Conservation (phyloP, 2,329 filamentous ascomycete species). For the Ophiognomonia clavigignenti-juglandacearum region DNA sequence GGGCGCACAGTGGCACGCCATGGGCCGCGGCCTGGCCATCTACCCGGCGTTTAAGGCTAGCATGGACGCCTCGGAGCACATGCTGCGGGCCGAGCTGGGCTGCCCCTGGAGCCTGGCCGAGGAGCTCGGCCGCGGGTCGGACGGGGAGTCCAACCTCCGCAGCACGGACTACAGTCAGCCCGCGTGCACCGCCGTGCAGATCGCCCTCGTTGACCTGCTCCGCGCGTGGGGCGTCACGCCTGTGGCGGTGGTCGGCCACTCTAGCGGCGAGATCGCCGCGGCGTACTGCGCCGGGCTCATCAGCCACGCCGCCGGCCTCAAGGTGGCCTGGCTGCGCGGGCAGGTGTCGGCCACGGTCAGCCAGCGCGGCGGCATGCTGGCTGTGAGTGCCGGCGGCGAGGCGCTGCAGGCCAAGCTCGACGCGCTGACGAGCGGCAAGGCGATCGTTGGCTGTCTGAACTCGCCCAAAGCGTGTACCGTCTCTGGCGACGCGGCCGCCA, state of each 20-base stretch:
- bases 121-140: background rate
- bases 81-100: constrained; percentile 4
- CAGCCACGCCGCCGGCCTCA: constrained; percentile 12
- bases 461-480: background rate
- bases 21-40: constrained; percentile 19
- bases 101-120: constrained; percentile 10
- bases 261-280: constrained; percentile 34
- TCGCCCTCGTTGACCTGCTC: constrained; percentile 35
- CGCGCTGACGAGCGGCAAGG: background rate
- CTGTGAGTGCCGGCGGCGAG: background rate
- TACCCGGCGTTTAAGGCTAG: constrained; percentile 13
- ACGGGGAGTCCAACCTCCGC: background rate
- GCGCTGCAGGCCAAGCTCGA: background rate
- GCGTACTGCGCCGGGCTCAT: constrained; percentile 24
- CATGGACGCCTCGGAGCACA: constrained; percentile 3
- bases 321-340: constrained; percentile 45
- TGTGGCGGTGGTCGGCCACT: constrained; percentile 31
- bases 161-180: constrained; percentile 33
- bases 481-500: background rate
- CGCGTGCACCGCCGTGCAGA: constrained; percentile 42
- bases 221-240: constrained; percentile 25
- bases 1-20: constrained; percentile 19
- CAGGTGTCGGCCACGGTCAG: constrained; percentile 37
- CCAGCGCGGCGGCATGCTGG: constrained; percentile 20
- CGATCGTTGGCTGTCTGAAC: constrained; percentile 3